These are phyloP conservation scores for Talaromyces pinophilus DNA, from an alignment of 2,329 filamentous ascomycete genomes.

Conservation along the genomic window DNA sequence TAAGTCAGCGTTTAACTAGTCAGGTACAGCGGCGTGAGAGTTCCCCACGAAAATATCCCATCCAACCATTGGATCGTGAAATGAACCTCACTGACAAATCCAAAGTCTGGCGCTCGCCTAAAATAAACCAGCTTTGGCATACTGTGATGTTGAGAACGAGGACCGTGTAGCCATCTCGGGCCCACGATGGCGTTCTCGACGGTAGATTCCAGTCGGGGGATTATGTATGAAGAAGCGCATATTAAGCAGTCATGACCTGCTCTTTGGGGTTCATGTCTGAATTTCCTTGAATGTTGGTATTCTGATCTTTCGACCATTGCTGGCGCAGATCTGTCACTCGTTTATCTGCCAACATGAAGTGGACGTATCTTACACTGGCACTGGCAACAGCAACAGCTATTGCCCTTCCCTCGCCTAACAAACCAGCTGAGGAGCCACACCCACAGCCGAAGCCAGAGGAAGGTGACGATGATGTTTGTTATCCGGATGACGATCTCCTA, in stretches of 20 bases:
- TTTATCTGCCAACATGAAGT: slow-evolving; percentile 8
- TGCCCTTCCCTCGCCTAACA: neutral
- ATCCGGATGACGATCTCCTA: neutral
- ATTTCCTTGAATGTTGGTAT: neutral
- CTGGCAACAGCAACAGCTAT: neutral
- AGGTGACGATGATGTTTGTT: neutral
- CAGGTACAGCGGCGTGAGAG: neutral
- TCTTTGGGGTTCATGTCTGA: neutral
- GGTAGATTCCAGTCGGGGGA: neutral
- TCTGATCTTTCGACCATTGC: slow-evolving; percentile 3
- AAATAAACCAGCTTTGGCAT: neutral
- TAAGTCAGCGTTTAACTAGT: neutral
- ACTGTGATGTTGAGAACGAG: neutral
- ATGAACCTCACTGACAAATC: neutral
- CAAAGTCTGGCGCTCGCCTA: neutral
- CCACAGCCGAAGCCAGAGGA: neutral
- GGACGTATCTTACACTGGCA: neutral
- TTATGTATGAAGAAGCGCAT: neutral
- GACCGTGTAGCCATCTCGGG: neutral
- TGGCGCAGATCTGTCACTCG: slow-evolving; percentile 1
- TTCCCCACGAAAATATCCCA: neutral
- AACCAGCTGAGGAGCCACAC: neutral
- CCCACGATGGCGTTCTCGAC: neutral
- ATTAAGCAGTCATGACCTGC: neutral
- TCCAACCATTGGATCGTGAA: neutral